Conservation (phyloP, 345 rosid genomes). For the Camelina sativa region DNA sequence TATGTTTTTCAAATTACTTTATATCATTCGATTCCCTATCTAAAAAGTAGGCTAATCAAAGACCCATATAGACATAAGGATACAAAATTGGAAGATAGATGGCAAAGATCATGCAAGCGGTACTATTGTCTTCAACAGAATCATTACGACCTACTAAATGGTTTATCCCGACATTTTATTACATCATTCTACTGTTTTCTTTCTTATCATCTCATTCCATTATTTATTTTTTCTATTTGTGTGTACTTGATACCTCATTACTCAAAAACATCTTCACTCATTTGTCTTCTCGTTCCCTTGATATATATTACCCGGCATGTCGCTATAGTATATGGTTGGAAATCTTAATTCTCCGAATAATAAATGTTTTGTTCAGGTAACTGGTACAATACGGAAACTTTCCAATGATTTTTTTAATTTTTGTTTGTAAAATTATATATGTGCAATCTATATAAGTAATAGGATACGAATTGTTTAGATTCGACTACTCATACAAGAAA, state of each 20-base stretch:
- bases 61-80: background rate
- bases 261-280: conserved; percentile 13
- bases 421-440: background rate
- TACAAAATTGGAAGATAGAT: background rate
- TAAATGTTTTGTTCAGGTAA: conserved; percentile 17
- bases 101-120: background rate
- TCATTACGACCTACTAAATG: conserved; percentile 5
- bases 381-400: conserved; percentile 30
- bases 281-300: conserved; percentile 15
- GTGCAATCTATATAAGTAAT: conserved; percentile 1
- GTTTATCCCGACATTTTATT: background rate
- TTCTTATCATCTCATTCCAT: background rate
- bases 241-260: background rate
- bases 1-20: no score
- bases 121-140: background rate
- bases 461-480: background rate
- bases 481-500: background rate
- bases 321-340: conserved; percentile 30
- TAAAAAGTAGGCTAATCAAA: background rate
- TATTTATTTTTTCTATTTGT: conserved; percentile 10
- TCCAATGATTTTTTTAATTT: background rate
- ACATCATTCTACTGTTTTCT: background rate
- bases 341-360: conserved; percentile 9
- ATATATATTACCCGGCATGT: conserved; percentile 20
- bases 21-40: background rate